Evolutionary conservation across 2,329 filamentous ascomycete genomes (phyloP), one percentile per base, ranked within the genome.

Genomic region (Penicillium sp.): DNA sequence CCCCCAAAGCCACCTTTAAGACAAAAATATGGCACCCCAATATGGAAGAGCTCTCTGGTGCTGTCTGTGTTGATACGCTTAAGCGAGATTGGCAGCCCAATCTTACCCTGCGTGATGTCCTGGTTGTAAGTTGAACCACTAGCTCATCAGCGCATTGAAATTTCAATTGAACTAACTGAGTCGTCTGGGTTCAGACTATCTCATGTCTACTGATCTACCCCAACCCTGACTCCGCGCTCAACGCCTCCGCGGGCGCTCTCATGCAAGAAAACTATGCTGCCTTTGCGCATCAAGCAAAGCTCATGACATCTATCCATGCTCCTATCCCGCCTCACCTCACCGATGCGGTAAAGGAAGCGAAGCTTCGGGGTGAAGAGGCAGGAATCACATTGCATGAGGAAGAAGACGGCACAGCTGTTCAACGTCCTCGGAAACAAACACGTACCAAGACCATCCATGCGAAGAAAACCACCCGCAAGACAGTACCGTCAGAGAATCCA

Each of bases 11-110:
- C 2, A 76, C 78, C 30, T 86, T 87, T 65, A 78, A 77, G 50
- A 86, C 84, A 2, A 76, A 79, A 6, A 81, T 86, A 59, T 87
- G 83, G 78, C 84, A 87, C 61, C 84, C 84, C 0, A 87, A 87
- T 62, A 81, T 87, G 46, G 84, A 86, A 58, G 81, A 84, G 48
- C 73, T 76, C n/a, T 82, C 80, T 0, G 84, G 84, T 5, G 80
- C 79, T 0, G 82, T 87, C 3, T 87, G 84, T 57, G 81, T 87
- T 3, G 84, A 86, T 70, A 86, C 84, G 2, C 65, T 87, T 41
- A 87, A 86, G 71, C 75, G 82, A 43, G 84, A 86, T 61, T 87
- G 84, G 84, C 78, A 81, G 53, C 72, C 76, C 13, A 79, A 74
- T 27, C 68, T 86, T 58, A 85, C 81, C 26, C 65, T 87, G 46